A percentile compares a stretch with the other conserved stretches of the same genome.
Evolutionary conservation across 805 yeast genomes (phyloP).

Genomic region (Yamadazyma kitorensis): DNA sequence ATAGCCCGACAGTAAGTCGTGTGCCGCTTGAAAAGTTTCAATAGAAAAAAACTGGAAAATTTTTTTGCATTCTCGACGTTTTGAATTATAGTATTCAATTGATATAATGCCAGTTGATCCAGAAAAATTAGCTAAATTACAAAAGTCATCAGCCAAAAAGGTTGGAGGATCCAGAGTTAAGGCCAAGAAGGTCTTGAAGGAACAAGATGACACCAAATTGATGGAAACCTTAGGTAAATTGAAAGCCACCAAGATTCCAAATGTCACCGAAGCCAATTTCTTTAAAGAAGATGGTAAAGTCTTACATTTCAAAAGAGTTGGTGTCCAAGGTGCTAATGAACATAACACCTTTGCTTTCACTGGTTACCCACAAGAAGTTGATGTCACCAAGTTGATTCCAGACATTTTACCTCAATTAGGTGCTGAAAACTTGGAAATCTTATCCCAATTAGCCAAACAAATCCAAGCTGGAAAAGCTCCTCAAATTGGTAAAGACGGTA

Average conservation of each 20-base stretch:
- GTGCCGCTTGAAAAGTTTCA: constrained; percentile 2
- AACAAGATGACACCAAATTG: constrained; percentile 88
- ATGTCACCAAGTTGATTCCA: constrained; percentile 88
- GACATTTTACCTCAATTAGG: constrained; percentile 94
- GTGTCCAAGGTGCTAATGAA: constrained; percentile 89
- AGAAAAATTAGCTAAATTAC: constrained; percentile 90
- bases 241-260: constrained; percentile 83
- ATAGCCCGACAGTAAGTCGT: neutral
- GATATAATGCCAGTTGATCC: constrained; percentile 80
- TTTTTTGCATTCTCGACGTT: neutral
- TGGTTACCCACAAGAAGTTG: constrained; percentile 93
- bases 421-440: constrained; percentile 87
- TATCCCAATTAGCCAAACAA: constrained; percentile 87
- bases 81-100: neutral
- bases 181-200: constrained; percentile 74
- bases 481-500: constrained; percentile 37
- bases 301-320: constrained; percentile 93
- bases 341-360: constrained; percentile 92
- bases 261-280: constrained; percentile 95
- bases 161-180: constrained; percentile 88
- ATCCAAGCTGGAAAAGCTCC: constrained; percentile 62
- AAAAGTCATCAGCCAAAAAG: constrained; percentile 75
- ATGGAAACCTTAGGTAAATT: constrained; percentile 85
- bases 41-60: constrained; percentile 1
- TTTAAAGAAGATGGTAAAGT: constrained; percentile 96